Conservation (phyloP, 306 rosid genomes). For the Gastrolobium bilobum region DNA sequence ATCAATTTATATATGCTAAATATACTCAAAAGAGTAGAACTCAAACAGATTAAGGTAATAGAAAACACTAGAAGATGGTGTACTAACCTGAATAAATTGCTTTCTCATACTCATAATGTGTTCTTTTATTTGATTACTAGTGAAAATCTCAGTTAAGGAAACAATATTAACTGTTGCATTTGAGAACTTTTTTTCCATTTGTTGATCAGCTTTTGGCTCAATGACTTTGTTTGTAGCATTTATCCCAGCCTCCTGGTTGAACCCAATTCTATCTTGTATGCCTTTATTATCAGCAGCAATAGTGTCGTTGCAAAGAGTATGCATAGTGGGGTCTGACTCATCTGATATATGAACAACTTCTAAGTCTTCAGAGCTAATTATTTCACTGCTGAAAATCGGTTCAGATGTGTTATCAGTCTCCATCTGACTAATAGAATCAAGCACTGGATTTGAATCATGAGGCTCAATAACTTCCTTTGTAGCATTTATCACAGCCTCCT, state of each 20-base stretch:
- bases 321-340: too few relatives aligned
- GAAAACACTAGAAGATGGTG: not conserved
- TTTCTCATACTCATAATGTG: slow-evolving; percentile 58
- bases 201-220: slow-evolving; percentile 44
- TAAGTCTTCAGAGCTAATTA: too few relatives aligned
- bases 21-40: slow-evolving; percentile 5
- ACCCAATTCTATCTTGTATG: too few relatives aligned
- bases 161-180: slow-evolving; percentile 17
- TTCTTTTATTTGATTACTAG: slow-evolving; percentile 51
- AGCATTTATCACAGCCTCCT: slow-evolving; percentile 35
- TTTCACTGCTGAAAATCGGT: too few relatives aligned
- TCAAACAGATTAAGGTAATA: not conserved
- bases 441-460: too few relatives aligned
- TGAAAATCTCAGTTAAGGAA: slow-evolving; percentile 53
- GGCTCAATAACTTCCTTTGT: slow-evolving; percentile 18
- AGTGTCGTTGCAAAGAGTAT: too few relatives aligned
- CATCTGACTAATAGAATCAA: too few relatives aligned
- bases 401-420: too few relatives aligned
- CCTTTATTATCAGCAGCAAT: too few relatives aligned
- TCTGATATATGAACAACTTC: too few relatives aligned
- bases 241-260: too few relatives aligned
- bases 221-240: not conserved
- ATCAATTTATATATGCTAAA: slow-evolving; percentile 19
- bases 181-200: slow-evolving; percentile 32
- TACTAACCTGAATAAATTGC: slow-evolving; percentile 56